Evolutionary conservation across 139 green algal species (phyloP), one percentile per base, ranked within the genome.

Genomic region (Chlamydomonas incerta): DNA sequence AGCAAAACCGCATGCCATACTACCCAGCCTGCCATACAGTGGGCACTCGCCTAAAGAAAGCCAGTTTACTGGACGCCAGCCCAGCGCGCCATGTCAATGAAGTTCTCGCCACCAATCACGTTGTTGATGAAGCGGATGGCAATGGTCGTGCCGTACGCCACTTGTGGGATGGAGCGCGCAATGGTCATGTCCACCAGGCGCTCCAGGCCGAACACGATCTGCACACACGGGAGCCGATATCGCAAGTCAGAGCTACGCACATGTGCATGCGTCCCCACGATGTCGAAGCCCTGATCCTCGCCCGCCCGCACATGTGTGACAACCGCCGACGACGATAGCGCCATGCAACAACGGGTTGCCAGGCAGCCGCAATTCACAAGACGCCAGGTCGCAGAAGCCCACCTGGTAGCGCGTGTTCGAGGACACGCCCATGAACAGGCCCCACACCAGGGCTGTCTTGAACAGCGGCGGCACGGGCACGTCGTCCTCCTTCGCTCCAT

Each of bases 401-500:
- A 96, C 93, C 93, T 97, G 95, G 90, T 99, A 99, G 28, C 97
- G 92, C 15, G 94, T 74, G 91, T 99, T 99, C 58, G 95, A 96
- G 15, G 95, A 99, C n/a, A 97, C 76, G 46, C 96, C 96, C 97
- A 99, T 99, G 94, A 99, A 99, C 33, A 98, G 80, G 60, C 94
- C 97, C 96, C 96, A 99, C 68, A 97, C 94, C 57, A 99, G 92
- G 0, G 93, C 95, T 5, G 96, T 98, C 72, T 90, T 90, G 37
- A 95, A 68, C 63, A 98, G 74, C 14, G 94, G 94, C 14, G 96
- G 96, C 24, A 97, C 90, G 0, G 92, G 88, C 57, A 98, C 93
- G 47, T 97, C 93, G n/a, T 92, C 65, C 83, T 98, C 95, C 55
- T 81, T 92, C 28, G 80, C 83, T 23, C 92, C 92, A 70, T 89